phyloP scores from a whole-genome alignment of 495 filamentous ascomycete genomes.

The Chaetomium cochliodes region DNA sequence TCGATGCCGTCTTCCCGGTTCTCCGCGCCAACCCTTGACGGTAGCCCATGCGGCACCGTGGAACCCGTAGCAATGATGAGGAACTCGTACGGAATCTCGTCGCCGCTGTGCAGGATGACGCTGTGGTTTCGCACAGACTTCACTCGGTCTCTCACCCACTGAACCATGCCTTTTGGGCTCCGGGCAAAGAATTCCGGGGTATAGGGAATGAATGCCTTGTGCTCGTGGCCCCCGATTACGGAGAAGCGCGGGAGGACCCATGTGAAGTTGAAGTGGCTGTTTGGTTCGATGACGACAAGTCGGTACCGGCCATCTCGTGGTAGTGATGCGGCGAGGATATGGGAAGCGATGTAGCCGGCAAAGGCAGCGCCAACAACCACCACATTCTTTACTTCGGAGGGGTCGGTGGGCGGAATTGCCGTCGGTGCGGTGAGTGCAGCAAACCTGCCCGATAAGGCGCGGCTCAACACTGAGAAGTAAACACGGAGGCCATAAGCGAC shows the following conservation, averaged over 20 bases:
- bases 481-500: conserved; percentile 21
- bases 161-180: conserved; percentile 29
- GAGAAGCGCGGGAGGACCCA: conserved; percentile 56
- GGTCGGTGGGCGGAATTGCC: neutral
- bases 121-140: conserved; percentile 25
- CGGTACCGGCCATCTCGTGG: conserved; percentile 47
- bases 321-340: conserved; percentile 47
- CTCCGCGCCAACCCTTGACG: conserved; percentile 50
- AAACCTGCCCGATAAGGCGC: conserved; percentile 14
- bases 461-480: conserved; percentile 15
- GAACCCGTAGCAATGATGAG: conserved; percentile 57
- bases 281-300: conserved; percentile 53
- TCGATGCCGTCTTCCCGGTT: conserved; percentile 46
- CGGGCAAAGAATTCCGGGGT: conserved; percentile 31
- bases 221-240: conserved; percentile 43
- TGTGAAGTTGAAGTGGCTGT: conserved; percentile 58
- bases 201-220: conserved; percentile 54
- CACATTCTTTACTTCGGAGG: conserved; percentile 40
- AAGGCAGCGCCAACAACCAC: conserved; percentile 59
- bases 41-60: conserved; percentile 45
- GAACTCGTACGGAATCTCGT: conserved; percentile 54
- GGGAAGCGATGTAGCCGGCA: conserved; percentile 49
- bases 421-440: neutral
- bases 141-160: conserved; percentile 42
- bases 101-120: conserved; percentile 32